Conservation (phyloP, 73 alveolate species). For the Urostyla sp. region DNA sequence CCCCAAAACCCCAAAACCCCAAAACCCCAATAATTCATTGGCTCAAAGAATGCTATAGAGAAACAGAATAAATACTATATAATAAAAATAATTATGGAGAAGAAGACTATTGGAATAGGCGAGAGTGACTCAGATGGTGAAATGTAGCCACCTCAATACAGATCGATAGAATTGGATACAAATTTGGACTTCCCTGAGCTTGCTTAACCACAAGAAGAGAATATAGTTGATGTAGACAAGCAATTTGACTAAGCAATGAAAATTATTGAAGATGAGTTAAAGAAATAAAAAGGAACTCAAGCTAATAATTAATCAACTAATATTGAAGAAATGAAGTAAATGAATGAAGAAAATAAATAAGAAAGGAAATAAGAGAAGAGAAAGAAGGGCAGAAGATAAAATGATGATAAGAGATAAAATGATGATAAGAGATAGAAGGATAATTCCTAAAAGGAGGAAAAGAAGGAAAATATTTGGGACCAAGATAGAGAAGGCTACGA, state of each 20-base stretch:
- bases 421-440: conserved; percentile 13
- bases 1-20: too few species aligned
- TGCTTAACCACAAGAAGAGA: conserved; percentile 34
- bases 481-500: neutral
- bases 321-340: neutral
- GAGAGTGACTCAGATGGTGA: conserved; percentile 49
- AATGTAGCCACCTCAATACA: neutral
- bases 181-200: conserved; percentile 10
- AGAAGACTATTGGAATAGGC: neutral
- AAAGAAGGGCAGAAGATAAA: neutral
- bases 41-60: too few species aligned
- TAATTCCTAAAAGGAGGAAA: too few species aligned
- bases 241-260: neutral
- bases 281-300: conserved; percentile 5
- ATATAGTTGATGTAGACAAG: neutral
- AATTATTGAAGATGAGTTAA: neutral
- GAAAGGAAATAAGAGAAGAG: neutral
- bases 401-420: conserved; percentile 3
- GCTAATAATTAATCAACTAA: neutral
- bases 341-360: neutral
- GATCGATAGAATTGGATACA: neutral
- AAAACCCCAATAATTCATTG: too few species aligned
- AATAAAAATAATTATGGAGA: neutral
- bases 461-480: conserved; percentile 45
- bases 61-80: too few species aligned